Evolutionary conservation across 805 yeast species (phyloP).

Genomic region (Myxozyma udenii): DNA sequence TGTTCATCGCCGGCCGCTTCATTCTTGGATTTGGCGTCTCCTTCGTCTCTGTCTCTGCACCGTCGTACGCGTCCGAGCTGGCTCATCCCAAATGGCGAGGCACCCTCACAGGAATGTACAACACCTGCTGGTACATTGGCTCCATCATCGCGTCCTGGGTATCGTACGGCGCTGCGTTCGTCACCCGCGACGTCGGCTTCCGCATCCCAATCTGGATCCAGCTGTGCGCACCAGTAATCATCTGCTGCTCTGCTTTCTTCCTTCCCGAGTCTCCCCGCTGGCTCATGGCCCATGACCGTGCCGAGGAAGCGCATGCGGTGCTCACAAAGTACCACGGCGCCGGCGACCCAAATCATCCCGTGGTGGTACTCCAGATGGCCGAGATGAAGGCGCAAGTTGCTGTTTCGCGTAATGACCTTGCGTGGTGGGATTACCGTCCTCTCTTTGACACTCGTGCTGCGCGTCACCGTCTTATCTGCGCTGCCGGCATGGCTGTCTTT

Average conservation of each 20-base stretch:
- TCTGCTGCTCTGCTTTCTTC: slow-evolving; percentile 43
- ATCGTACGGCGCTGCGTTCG: slow-evolving; percentile 39
- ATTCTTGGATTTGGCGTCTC: slow-evolving; percentile 23
- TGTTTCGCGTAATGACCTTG: background rate
- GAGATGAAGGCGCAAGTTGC: slow-evolving; percentile 16
- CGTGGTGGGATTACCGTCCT: slow-evolving; percentile 32
- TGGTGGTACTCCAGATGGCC: slow-evolving; percentile 17
- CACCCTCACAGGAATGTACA: slow-evolving; percentile 47
- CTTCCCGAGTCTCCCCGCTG: slow-evolving; percentile 44
- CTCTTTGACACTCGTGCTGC: slow-evolving; percentile 37
- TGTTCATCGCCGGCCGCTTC: slow-evolving; percentile 25
- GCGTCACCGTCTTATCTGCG: slow-evolving; percentile 44
- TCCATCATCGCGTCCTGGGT: slow-evolving; percentile 40
- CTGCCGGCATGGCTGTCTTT: slow-evolving; percentile 39
- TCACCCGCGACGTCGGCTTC: slow-evolving; percentile 49
- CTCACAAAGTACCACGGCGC: slow-evolving; percentile 50
- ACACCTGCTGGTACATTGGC: slow-evolving; percentile 53
- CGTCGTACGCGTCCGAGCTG: slow-evolving; percentile 15
- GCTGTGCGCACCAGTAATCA: slow-evolving; percentile 49
- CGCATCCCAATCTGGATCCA: slow-evolving; percentile 62
- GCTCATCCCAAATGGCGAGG: slow-evolving; percentile 24
- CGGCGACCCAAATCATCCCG: slow-evolving; percentile 36
- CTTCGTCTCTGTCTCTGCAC: slow-evolving; percentile 12
- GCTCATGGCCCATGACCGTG: slow-evolving; percentile 50
- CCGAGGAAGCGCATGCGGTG: slow-evolving; percentile 53